phyloP scores from a whole-genome alignment of 2,329 filamentous ascomycete genomes.

The Alternaria gaisen region DNA sequence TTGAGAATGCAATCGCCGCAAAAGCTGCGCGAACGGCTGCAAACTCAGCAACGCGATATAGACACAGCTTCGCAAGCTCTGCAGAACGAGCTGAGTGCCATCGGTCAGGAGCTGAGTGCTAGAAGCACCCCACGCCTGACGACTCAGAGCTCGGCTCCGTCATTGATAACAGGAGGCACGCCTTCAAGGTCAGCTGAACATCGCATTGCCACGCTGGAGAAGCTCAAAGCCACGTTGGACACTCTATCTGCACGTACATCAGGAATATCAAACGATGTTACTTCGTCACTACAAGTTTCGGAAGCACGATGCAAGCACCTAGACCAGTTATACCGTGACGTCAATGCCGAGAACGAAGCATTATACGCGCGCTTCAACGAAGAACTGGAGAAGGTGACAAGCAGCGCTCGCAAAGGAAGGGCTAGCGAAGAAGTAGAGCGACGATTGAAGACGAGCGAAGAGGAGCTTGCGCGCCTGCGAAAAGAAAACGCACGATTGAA shows the following conservation, averaged over 20 bases:
- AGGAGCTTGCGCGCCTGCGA: conserved; percentile 79
- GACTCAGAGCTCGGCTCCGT: conserved; percentile 41
- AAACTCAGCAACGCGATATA: conserved; percentile 79
- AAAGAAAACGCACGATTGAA: conserved; percentile 87
- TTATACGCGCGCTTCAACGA: conserved; percentile 91
- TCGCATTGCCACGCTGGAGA: conserved; percentile 72
- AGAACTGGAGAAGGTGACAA: conserved; percentile 85
- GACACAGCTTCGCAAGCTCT: conserved; percentile 74
- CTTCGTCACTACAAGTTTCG: conserved; percentile 73
- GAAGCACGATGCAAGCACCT: conserved; percentile 83
- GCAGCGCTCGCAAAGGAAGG: conserved; percentile 72
- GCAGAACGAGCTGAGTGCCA: conserved; percentile 78
- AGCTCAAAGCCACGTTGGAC: conserved; percentile 62
- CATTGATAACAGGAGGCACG: conserved; percentile 27
- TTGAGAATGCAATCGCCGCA: conserved; percentile 67
- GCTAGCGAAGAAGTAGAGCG: conserved; percentile 80
- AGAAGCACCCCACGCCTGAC: conserved; percentile 43
- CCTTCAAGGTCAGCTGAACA: conserved; percentile 56
- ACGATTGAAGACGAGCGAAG: conserved; percentile 75
- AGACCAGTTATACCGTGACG: conserved; percentile 88
- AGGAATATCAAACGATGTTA: conserved; percentile 74
- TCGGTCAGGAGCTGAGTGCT: conserved; percentile 78
- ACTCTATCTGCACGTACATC: conserved; percentile 43
- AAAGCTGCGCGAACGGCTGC: conserved; percentile 80
- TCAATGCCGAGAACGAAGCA: conserved; percentile 89